phyloP scores from a whole-genome alignment of 495 filamentous ascomycete genomes.

The Tuber aestivum region DNA sequence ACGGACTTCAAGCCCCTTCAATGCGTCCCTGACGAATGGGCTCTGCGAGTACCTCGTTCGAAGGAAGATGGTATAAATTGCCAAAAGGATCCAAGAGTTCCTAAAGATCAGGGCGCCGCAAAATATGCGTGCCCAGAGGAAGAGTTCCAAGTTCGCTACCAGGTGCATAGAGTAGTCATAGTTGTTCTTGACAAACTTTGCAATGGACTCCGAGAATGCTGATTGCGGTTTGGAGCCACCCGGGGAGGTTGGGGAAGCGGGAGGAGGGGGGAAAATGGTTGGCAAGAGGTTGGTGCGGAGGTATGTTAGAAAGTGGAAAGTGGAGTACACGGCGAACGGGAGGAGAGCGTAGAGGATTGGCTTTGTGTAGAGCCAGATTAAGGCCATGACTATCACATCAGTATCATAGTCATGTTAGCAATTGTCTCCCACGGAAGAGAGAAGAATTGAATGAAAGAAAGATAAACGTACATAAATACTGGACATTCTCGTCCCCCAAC shows the following conservation, averaged over 20 bases:
- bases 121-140: slow-evolving; percentile 75
- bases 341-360: slow-evolving; percentile 86
- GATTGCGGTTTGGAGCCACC: slow-evolving; percentile 59
- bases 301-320: slow-evolving; percentile 95
- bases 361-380: slow-evolving; percentile 88
- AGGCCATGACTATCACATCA: slow-evolving; percentile 66
- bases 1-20: slow-evolving; percentile 64
- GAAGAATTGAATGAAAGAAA: background rate
- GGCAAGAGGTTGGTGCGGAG: slow-evolving; percentile 65
- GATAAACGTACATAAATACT: slow-evolving; percentile 75
- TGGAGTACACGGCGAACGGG: slow-evolving; percentile 91
- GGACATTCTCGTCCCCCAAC: slow-evolving; percentile 86
- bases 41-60: slow-evolving; percentile 86
- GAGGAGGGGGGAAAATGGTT: slow-evolving; percentile 48
- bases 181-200: slow-evolving; percentile 92
- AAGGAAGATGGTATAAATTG: slow-evolving; percentile 85
- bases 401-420: background rate
- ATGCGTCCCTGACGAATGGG: slow-evolving; percentile 76
- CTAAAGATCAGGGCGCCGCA: slow-evolving; percentile 76
- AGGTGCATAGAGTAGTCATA: slow-evolving; percentile 86
- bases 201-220: slow-evolving; percentile 69
- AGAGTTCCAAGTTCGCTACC: slow-evolving; percentile 67
- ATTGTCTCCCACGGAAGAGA: background rate
- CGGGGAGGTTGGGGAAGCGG: slow-evolving; percentile 44
- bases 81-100: slow-evolving; percentile 80